Conservation (phyloP, 164 flowering plant species). For the Umbellularia californica region DNA sequence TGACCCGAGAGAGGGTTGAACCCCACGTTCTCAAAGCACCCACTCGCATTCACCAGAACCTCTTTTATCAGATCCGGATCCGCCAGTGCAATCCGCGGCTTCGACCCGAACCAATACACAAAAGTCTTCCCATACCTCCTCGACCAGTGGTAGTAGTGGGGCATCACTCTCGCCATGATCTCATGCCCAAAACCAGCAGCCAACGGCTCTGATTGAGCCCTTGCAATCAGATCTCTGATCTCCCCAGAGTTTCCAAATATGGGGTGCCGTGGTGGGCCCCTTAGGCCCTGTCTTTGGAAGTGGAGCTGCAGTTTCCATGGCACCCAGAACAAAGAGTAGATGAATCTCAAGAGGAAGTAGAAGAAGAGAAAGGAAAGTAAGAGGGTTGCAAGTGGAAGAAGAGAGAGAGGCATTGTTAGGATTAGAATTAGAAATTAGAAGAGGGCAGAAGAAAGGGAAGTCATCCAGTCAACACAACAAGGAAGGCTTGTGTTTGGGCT, state of each 20-base stretch:
- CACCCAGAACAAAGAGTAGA: constrained; percentile 7
- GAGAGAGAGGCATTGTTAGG: constrained; percentile 3
- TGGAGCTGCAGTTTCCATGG: constrained; percentile 11
- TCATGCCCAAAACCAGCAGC: constrained; percentile 1
- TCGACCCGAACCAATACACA: constrained; percentile 15
- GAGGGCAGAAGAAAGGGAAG: not conserved
- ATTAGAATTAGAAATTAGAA: not conserved
- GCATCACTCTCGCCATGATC: constrained; percentile 4
- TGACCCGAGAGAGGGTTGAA: constrained; percentile 11
- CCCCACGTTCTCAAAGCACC: constrained; percentile 3
- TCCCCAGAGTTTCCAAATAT: constrained; percentile 23
- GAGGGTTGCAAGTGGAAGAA: not conserved
- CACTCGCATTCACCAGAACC: constrained; percentile 13
- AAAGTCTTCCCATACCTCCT: constrained; percentile 13
- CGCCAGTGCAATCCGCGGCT: constrained; percentile 11
- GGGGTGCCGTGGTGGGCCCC: constrained; percentile 25
- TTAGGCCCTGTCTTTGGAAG: constrained; percentile 14
- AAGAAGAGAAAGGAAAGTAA: not conserved
- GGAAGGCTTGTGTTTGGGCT: not conserved
- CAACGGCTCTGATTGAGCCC: constrained; percentile 9
- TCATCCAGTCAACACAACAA: not conserved
- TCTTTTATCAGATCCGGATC: constrained; percentile 13
- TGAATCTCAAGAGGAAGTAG: not conserved
- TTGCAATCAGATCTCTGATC: constrained; percentile 7
- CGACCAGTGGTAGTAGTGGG: constrained; percentile 13